These are phyloP conservation scores for Brasenia schreberi DNA, from an alignment of 164 flowering plant genomes.

Conservation along the genomic window DNA sequence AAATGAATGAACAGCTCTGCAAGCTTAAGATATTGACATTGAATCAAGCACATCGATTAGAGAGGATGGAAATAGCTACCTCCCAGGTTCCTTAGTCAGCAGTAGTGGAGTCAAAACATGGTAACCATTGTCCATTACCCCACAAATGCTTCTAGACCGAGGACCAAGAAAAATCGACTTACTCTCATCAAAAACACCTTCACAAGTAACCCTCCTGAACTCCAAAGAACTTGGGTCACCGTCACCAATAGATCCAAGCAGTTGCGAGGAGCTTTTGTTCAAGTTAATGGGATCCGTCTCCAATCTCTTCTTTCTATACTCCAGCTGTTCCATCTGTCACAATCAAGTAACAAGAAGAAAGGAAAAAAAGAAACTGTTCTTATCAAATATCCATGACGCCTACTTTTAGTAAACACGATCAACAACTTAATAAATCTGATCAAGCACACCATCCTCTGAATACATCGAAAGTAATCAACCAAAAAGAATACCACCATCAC, in stretches of 20 bases:
- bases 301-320: slow-evolving; percentile 37
- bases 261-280: slow-evolving; percentile 13
- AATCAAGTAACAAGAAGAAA: neutral
- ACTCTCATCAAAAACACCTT: slow-evolving; percentile 72
- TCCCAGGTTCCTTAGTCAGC: slow-evolving; percentile 41
- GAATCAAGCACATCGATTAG: neutral
- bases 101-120: slow-evolving; percentile 71
- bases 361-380: too few relatives aligned
- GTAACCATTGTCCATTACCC: slow-evolving; percentile 93
- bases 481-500: too few relatives aligned
- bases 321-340: slow-evolving; percentile 50
- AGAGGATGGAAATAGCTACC: slow-evolving; percentile 23
- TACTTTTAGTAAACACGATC: too few relatives aligned
- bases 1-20: neutral
- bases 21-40: neutral
- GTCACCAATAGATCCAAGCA: slow-evolving; percentile 2
- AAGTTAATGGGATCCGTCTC: slow-evolving; percentile 34
- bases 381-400: too few relatives aligned
- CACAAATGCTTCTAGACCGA: slow-evolving; percentile 90
- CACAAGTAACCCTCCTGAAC: slow-evolving; percentile 60
- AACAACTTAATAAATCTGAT: too few relatives aligned
- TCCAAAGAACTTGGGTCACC: slow-evolving; percentile 37
- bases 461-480: too few relatives aligned
- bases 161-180: slow-evolving; percentile 82
- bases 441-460: too few relatives aligned